Percentiles rank a stretch among this genome's conserved stretches.
These are phyloP conservation scores for Nothomitra cinnamomea DNA, from an alignment of 2,329 filamentous ascomycete genomes.

Conservation along the genomic window DNA sequence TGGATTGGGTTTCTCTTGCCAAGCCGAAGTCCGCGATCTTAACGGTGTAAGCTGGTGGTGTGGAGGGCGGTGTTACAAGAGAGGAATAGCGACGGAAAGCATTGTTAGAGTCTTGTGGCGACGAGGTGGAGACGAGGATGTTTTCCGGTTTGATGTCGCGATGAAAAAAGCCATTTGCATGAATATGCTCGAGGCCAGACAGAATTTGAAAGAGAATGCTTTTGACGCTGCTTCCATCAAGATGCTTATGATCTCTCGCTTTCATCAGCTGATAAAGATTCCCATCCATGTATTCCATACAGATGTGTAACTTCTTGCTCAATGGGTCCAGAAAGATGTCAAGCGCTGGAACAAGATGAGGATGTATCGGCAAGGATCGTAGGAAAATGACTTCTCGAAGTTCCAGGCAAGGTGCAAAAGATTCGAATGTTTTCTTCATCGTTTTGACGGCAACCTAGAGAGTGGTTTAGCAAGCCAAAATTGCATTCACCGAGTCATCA, in stretches of 20 bases:
- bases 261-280: constrained; percentile 99
- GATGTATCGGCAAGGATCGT: constrained; percentile 69
- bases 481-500: not conserved
- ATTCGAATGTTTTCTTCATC: constrained; percentile 99
- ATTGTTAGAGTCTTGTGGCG: constrained; percentile 62
- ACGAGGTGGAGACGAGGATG: constrained; percentile 86
- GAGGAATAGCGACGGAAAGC: constrained; percentile 87
- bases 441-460: constrained; percentile 91
- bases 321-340: constrained; percentile 97
- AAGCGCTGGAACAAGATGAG: constrained; percentile 87
- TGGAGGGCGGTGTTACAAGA: constrained; percentile 85
- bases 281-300: constrained; percentile 99
- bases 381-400: constrained; percentile 95
- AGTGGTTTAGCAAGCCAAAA: not conserved
- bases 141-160: constrained; percentile 99
- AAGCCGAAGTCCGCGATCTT: constrained; percentile 98
- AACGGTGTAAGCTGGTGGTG: constrained; percentile 82
- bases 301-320: constrained; percentile 91
- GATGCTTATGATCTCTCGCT: constrained; percentile 81
- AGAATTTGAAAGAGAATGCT: constrained; percentile 97
- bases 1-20: constrained; percentile 92
- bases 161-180: constrained; percentile 94
- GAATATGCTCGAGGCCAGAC: constrained; percentile 89
- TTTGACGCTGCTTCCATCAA: constrained; percentile 86
- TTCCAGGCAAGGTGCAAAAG: constrained; percentile 75